Percentiles rank a stretch among this genome's conserved stretches.
These are phyloP conservation scores for Herpotrichia juniperi DNA, from an alignment of 2,329 filamentous ascomycete species.

Conservation along the genomic window DNA sequence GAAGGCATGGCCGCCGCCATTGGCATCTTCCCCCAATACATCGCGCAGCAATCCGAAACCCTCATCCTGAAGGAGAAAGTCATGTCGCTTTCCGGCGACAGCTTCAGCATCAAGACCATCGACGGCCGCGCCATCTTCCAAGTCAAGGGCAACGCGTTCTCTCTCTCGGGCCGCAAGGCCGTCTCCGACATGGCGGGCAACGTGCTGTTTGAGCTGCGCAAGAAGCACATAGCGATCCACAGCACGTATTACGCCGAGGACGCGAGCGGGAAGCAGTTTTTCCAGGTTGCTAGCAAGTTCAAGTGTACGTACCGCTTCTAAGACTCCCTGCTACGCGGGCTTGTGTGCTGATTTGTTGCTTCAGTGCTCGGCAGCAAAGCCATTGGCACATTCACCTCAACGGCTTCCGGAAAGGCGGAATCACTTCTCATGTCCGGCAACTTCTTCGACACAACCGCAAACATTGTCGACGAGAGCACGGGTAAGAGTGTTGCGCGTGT, in stretches of 20 bases:
- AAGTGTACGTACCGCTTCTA: slow-evolving; percentile 53
- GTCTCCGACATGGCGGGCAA: slow-evolving; percentile 60
- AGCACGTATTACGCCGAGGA: slow-evolving; percentile 59
- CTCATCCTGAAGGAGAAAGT: slow-evolving; percentile 67
- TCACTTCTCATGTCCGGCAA: slow-evolving; percentile 62
- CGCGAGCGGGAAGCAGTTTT: slow-evolving; percentile 53
- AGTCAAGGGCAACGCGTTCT: slow-evolving; percentile 61
- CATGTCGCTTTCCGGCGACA: slow-evolving; percentile 66
- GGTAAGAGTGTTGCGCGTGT: slow-evolving; percentile 63
- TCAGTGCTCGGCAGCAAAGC: slow-evolving; percentile 62
- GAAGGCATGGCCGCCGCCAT: slow-evolving; percentile 18
- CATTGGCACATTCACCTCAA: slow-evolving; percentile 59
- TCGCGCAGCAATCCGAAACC: slow-evolving; percentile 44
- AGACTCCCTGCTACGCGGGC: neutral
- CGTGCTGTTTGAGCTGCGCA: slow-evolving; percentile 64
- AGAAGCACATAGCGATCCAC: slow-evolving; percentile 59
- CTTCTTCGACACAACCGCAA: slow-evolving; percentile 63
- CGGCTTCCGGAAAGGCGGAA: slow-evolving; percentile 29
- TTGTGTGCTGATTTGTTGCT: neutral
- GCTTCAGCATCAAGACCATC: slow-evolving; percentile 65
- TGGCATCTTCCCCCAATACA: slow-evolving; percentile 36
- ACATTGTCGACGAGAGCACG: slow-evolving; percentile 60
- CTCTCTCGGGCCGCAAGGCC: slow-evolving; percentile 61
- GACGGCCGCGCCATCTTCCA: slow-evolving; percentile 61
- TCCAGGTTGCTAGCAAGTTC: slow-evolving; percentile 63